A percentile compares a stretch with the other conserved stretches of the same genome.
Evolutionary conservation across 352 stramenopile species (phyloP).

Genomic region (Phytophthora nicotianae): DNA sequence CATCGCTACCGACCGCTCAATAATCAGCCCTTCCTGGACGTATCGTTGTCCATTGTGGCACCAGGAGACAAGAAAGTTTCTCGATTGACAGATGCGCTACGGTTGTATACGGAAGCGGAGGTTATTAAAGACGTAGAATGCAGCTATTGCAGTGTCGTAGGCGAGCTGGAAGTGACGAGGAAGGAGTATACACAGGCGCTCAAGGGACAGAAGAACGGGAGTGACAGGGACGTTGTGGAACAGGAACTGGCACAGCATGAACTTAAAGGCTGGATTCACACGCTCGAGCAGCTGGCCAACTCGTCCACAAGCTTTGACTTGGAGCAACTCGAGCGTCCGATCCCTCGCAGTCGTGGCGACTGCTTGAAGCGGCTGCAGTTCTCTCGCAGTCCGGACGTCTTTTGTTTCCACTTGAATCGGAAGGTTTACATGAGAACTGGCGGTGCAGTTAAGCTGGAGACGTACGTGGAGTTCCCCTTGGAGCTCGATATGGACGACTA

Average conservation of each 20-base stretch:
- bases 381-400: conserved; percentile 78
- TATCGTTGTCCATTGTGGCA: conserved; percentile 73
- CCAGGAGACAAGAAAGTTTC: conserved; percentile 39
- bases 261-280: conserved; percentile 72
- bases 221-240: conserved; percentile 37
- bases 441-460: conserved; percentile 77
- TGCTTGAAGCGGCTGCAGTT: conserved; percentile 80
- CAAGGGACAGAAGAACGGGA: conserved; percentile 25
- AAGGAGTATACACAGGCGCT: conserved; percentile 32
- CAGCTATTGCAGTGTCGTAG: conserved; percentile 64
- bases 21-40: conserved; percentile 79
- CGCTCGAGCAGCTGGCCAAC: conserved; percentile 46
- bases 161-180: conserved; percentile 53
- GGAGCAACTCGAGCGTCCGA: conserved; percentile 43
- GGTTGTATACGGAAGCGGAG: conserved; percentile 70
- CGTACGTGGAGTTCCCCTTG: conserved; percentile 79
- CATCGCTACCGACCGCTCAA: conserved; percentile 67
- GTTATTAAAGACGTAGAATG: conserved; percentile 80
- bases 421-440: conserved; percentile 83
- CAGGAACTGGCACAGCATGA: conserved; percentile 65
- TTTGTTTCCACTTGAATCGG: conserved; percentile 90
- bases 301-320: conserved; percentile 38
- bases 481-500: conserved; percentile 81
- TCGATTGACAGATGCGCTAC: conserved; percentile 60
- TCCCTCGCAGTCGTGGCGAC: conserved; percentile 48